Evolutionary conservation across 352 stramenopile species (phyloP), one percentile per base, ranked within the genome.

Genomic region (Plasmopara muralis): DNA sequence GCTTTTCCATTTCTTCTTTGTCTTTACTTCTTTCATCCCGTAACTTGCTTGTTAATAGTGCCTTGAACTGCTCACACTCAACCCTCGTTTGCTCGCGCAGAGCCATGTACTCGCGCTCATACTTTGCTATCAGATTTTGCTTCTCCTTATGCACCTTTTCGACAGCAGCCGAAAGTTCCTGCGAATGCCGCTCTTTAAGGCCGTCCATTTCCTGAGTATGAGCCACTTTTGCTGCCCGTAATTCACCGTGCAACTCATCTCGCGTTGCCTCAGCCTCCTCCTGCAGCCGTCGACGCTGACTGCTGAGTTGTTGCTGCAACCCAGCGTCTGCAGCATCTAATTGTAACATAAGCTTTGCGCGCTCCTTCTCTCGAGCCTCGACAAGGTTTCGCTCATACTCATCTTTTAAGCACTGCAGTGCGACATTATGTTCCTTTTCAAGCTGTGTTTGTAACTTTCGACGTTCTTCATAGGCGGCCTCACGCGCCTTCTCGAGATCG

Each of bases 281-380:
- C 16, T 92, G 81, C 15, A 92, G 52, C 9, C 81, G 66, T 33
- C 81, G 62, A 4, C 81, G 74, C 56, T 92, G 81, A 5, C 47
- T 63, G 43, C 61, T 89, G 9, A 92, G 68, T 55, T 92, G 81
- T 48, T 89, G 78, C 52, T 92, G 78, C n/a, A 92, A 46, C 43
- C 89, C 81, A 0, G 74, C 74, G 47, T 89, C 81, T 13, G 81
- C 78, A 3, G 77, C 70, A 39, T 92, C 81, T 35, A 89, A 70
- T n/a, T 74, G 62, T 2, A 70, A 67, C 67, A 88, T 78, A 2
- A 89, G 62, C 48, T 89, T 92, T 7, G 56, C 47, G 5, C 79
- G 74, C 34, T 92, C 81, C 55, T 92, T 92, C 44, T 92, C 81
- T 1, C 78, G 67, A 6, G 77, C 73, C 4, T 88, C 78, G 8